Conservation (phyloP, 176 grass and related monocot species). For the Puccinellia tenuiflora region DNA sequence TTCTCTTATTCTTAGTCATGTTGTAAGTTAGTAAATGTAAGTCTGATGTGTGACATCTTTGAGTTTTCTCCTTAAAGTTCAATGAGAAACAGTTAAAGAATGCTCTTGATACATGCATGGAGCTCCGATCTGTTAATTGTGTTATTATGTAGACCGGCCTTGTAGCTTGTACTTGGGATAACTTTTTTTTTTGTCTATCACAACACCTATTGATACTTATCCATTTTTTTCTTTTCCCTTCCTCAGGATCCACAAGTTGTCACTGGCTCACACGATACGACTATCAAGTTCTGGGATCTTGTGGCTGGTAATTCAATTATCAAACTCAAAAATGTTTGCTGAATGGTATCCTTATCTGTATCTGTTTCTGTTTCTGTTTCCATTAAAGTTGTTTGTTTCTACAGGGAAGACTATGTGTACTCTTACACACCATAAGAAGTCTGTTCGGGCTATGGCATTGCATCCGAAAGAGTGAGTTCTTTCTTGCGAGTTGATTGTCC, state of each 20-base stretch:
- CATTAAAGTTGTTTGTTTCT: slow-evolving; percentile 22
- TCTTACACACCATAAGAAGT: slow-evolving; percentile 94
- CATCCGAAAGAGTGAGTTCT: slow-evolving; percentile 78
- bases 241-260: slow-evolving; percentile 97
- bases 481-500: not conserved
- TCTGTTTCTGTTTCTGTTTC: not conserved
- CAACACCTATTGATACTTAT: not conserved
- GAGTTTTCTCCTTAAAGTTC: not conserved
- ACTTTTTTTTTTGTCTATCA: not conserved
- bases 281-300: slow-evolving; percentile 99
- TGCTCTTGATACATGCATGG: not conserved
- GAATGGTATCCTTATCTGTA: not conserved
- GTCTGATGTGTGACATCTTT: not conserved
- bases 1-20: not conserved
- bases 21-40: not conserved
- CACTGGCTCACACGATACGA: slow-evolving; percentile 93
- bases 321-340: not conserved
- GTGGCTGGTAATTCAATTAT: slow-evolving; percentile 66
- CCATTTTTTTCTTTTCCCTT: not conserved
- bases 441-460: slow-evolving; percentile 79
- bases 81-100: not conserved
- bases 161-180: not conserved
- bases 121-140: not conserved
- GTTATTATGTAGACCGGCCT: not conserved
- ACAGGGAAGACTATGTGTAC: slow-evolving; percentile 90